Evolutionary conservation across 805 yeast species (phyloP).

Genomic region (Candida coquimbonensis): DNA sequence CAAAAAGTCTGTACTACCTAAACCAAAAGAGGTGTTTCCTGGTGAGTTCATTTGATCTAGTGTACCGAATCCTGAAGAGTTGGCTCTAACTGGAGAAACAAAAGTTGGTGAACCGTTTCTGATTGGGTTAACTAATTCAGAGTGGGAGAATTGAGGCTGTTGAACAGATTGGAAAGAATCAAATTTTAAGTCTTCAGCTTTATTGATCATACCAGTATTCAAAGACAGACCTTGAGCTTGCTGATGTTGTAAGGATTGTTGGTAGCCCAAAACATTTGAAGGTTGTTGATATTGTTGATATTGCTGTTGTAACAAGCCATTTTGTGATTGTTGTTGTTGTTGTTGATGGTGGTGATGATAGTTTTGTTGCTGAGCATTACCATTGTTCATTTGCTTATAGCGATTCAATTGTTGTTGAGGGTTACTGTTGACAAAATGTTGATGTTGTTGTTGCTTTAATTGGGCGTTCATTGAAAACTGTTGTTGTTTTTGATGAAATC

Average conservation of each 20-base stretch:
- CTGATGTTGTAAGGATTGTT: slow-evolving; percentile 1
- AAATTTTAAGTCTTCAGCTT: slow-evolving; percentile 2
- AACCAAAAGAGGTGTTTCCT: slow-evolving; percentile 13
- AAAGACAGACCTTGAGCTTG: slow-evolving; percentile 1
- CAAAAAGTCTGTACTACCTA: slow-evolving; percentile 9
- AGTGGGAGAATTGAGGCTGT: slow-evolving; percentile 11
- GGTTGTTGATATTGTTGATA: slow-evolving; percentile 3
- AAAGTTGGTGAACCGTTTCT: slow-evolving; percentile 16
- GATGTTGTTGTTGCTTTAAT: slow-evolving; percentile 21
- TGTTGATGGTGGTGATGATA: slow-evolving; percentile 3
- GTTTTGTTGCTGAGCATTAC: slow-evolving; percentile 2
- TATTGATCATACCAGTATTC: not conserved
- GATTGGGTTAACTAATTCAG: slow-evolving; percentile 10
- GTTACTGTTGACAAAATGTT: slow-evolving; percentile 13
- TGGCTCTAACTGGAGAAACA: slow-evolving; percentile 10
- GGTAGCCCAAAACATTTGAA: not conserved
- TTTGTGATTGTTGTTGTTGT: slow-evolving; percentile 5
- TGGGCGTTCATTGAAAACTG: slow-evolving; percentile 18
- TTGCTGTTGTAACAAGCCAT: not conserved
- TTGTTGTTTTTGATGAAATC: slow-evolving; percentile 5
- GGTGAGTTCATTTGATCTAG: slow-evolving; percentile 12
- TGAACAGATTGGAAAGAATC: slow-evolving; percentile 10
- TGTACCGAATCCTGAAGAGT: slow-evolving; percentile 10
- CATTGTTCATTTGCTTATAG: slow-evolving; percentile 11
- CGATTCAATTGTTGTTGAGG: slow-evolving; percentile 16